phyloP scores from a whole-genome alignment of 2,329 filamentous ascomycete species.

The Fusarium chlamydosporum region DNA sequence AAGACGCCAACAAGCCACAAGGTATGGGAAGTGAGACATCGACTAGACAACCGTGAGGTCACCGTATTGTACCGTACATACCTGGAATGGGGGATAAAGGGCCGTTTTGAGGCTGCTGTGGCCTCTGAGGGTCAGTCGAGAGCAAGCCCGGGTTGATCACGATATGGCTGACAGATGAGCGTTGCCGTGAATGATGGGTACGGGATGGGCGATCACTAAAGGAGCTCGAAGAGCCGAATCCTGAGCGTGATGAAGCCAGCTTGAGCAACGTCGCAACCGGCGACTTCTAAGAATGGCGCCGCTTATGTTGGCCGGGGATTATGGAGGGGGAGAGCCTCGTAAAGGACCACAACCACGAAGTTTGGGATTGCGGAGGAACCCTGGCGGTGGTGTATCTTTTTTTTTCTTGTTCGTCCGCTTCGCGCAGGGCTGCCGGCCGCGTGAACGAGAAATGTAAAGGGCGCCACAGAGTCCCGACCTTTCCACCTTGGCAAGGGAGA shows the following conservation, averaged over 20 bases:
- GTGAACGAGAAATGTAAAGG: constrained; percentile 24
- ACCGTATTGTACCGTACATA: constrained; percentile 55
- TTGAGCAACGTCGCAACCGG: constrained; percentile 53
- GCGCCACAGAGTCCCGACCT: constrained; percentile 36
- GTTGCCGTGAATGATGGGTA: constrained; percentile 66
- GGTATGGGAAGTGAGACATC: constrained; percentile 46
- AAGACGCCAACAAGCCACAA: constrained; percentile 26
- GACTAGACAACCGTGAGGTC: constrained; percentile 21
- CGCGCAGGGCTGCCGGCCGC: constrained; percentile 15
- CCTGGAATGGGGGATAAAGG: constrained; percentile 69
- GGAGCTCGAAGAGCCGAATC: constrained; percentile 68
- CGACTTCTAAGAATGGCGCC: constrained; percentile 39
- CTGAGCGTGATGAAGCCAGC: constrained; percentile 66
- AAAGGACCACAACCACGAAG: constrained; percentile 33
- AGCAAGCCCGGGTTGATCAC: constrained; percentile 52
- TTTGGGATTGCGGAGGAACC: constrained; percentile 20
- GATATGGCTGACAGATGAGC: constrained; percentile 61
- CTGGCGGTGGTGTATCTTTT: constrained; percentile 16
- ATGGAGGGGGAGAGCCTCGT: constrained; percentile 18
- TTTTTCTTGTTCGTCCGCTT: constrained; percentile 11
- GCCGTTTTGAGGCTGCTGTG: constrained; percentile 48
- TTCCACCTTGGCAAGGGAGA: constrained; percentile 46
- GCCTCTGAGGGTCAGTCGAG: constrained; percentile 51
- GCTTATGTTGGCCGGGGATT: constrained; percentile 27
- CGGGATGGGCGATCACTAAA: constrained; percentile 64